Conservation (phyloP, 108 stramenopile species). For the Pelagomonas calceolata region DNA sequence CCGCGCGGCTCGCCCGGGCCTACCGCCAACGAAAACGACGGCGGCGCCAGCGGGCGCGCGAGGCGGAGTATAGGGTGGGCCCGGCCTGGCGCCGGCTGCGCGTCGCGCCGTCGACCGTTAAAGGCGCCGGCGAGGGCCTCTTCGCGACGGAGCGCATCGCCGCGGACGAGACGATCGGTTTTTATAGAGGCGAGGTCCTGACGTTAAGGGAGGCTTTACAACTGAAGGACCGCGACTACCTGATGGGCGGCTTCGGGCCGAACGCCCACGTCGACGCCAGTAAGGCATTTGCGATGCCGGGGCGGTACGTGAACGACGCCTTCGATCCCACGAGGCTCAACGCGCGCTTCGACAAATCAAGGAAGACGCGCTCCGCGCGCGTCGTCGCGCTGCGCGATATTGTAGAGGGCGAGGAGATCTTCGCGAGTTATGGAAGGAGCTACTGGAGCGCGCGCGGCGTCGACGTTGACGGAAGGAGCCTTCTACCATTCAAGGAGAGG, state of each 20-base stretch:
- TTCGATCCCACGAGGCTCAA: neutral
- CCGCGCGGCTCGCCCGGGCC: no score
- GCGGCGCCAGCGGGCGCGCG: neutral
- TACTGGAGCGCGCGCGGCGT: neutral
- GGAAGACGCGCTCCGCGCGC: neutral
- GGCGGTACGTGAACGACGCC: neutral
- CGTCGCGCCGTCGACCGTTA: neutral
- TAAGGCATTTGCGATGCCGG: neutral
- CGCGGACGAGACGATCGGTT: neutral
- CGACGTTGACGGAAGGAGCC: no score
- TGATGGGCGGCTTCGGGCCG: neutral
- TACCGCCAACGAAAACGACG: no score
- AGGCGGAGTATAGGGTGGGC: neutral
- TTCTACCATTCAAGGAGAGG: no score
- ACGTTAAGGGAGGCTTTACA: neutral
- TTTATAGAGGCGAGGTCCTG: neutral
- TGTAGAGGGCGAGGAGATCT: neutral
- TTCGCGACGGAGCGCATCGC: neutral
- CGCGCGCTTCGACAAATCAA: neutral
- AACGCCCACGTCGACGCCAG: neutral
- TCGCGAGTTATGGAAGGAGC: neutral
- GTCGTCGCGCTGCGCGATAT: neutral
- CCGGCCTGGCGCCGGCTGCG: neutral
- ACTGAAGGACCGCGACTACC: neutral
- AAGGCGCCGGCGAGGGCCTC: neutral